Evolutionary conservation across 192 early-diverging fungal genomes (phyloP).

Genomic region (Phycomyces blakesleeanus): DNA sequence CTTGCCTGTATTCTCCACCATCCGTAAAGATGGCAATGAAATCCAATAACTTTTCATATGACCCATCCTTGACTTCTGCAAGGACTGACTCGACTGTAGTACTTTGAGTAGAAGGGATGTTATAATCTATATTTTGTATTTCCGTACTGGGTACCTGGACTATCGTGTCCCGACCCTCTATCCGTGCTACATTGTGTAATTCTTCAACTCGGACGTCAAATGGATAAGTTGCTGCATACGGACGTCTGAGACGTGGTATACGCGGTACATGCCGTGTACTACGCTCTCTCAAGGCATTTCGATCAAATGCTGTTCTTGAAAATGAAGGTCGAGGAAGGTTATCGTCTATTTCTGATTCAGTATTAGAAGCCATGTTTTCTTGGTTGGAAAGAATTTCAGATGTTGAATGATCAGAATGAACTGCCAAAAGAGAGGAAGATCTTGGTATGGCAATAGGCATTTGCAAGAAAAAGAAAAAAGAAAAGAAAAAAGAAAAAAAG

Average conservation of each 20-base stretch:
- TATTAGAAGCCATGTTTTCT: not conserved
- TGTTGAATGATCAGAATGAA: constrained; percentile 1
- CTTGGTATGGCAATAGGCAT: constrained; percentile 1
- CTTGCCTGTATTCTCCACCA: not conserved
- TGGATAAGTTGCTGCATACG: not conserved
- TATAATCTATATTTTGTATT: not conserved
- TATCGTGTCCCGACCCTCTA: not conserved
- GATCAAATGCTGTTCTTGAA: not conserved
- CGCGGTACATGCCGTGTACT: not conserved
- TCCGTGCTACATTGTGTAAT: not conserved
- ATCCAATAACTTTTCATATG: not conserved
- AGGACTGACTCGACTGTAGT: not conserved
- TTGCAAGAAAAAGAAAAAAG: constrained; percentile 10
- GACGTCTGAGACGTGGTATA: not conserved
- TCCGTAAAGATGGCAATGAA: not conserved
- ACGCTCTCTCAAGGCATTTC: not conserved
- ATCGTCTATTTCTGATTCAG: not conserved
- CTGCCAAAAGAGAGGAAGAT: not conserved
- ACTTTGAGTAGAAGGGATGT: not conserved
- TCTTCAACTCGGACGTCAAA: not conserved
- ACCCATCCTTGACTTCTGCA: not conserved
- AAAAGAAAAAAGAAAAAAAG: constrained; percentile 8
- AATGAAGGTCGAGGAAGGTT: not conserved
- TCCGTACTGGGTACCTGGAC: not conserved
- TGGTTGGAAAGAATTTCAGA: not conserved